Conservation (phyloP, 305 asterid species). For the Fraxinus sp. region DNA sequence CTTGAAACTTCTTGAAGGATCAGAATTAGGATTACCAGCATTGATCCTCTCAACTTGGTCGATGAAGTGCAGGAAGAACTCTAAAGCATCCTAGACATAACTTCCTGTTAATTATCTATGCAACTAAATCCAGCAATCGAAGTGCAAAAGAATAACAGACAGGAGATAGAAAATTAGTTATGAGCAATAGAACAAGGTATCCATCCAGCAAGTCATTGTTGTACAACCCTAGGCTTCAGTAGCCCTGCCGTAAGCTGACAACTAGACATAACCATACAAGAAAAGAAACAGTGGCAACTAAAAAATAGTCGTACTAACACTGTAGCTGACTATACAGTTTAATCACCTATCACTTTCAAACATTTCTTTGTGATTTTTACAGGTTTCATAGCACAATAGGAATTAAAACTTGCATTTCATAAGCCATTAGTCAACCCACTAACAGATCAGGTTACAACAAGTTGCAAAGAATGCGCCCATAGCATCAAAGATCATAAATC, state of each 20-base stretch:
- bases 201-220: constrained; percentile 3
- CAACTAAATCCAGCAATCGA: constrained; percentile 5
- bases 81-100: constrained; percentile 79
- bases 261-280: constrained; percentile 13
- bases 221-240: constrained; percentile 14
- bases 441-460: neutral
- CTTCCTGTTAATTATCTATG: constrained; percentile 27
- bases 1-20: constrained; percentile 91
- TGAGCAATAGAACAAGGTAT: neutral
- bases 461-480: neutral
- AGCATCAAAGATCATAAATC: neutral
- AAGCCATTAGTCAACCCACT: neutral
- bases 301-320: constrained; percentile 7
- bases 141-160: constrained; percentile 1
- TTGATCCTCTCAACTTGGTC: constrained; percentile 86
- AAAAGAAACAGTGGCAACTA: neutral
- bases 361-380: neutral
- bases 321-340: neutral
- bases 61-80: constrained; percentile 88
- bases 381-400: constrained; percentile 7
- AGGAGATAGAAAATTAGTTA: constrained; percentile 8
- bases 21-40: constrained; percentile 54
- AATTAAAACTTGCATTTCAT: neutral
- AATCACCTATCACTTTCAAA: neutral
- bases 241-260: neutral